These are phyloP conservation scores for Diplodia intermedia DNA, from an alignment of 2,329 filamentous ascomycete species.

Conservation along the genomic window DNA sequence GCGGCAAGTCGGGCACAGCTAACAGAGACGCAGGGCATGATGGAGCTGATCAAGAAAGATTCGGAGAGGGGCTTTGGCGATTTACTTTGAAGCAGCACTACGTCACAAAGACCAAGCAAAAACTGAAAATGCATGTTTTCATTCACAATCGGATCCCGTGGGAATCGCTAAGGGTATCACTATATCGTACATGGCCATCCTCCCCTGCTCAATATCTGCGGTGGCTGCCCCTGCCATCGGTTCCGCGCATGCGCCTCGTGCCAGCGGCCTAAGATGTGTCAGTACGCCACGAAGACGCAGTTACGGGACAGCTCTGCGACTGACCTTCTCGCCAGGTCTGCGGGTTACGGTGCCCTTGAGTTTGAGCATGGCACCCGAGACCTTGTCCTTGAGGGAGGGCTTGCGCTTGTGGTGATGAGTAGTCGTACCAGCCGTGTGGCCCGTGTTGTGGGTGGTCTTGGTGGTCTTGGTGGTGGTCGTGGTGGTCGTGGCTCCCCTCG, in stretches of 20 bases:
- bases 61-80: constrained; percentile 91
- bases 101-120: too few species aligned
- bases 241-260: constrained; percentile 75
- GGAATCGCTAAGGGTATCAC: constrained; percentile 28
- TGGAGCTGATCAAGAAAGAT: constrained; percentile 90
- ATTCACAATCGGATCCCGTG: too few species aligned
- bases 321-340: constrained; percentile 73
- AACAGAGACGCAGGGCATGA: constrained; percentile 74
- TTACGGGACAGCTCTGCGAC: not conserved
- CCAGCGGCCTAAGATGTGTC: constrained; percentile 66
- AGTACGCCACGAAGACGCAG: constrained; percentile 6
- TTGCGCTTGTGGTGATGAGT: constrained; percentile 70
- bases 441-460: constrained; percentile 42
- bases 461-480: constrained; percentile 51
- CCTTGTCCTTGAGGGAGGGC: constrained; percentile 75
- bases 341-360: constrained; percentile 73
- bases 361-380: constrained; percentile 76
- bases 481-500: constrained; percentile 47
- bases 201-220: constrained; percentile 13
- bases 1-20: not conserved
- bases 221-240: constrained; percentile 60
- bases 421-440: constrained; percentile 4
- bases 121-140: constrained; percentile 5
- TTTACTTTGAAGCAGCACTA: constrained; percentile 66
- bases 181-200: constrained; percentile 23